Base-by-base conservation (phyloP, 495 filamentous ascomycete genomes). In the Chlorociboria aeruginascens region DNA sequence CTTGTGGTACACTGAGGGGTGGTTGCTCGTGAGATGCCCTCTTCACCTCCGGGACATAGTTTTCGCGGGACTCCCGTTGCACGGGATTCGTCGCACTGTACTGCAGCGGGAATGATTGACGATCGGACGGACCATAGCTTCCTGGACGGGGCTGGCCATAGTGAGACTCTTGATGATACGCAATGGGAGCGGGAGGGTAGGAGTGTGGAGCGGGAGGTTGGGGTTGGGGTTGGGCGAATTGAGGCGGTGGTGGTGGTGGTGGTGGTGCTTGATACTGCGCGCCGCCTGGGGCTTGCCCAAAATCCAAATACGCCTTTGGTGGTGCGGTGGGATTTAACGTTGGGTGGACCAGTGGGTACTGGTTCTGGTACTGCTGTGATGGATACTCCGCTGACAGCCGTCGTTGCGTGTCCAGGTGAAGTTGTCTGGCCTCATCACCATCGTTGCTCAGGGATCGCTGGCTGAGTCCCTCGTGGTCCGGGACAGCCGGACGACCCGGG, bases 211-310 rank as follows among this genome's bases (percentile, higher is more conserved):
- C 40, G n/a, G 69, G 68, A 10, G 68, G 69, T 25, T 70, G 67
- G 43, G 68, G 69, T 25, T 70, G 67, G 43, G 66, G 69, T 30
- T 68, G 64, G 29, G 69, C 67, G 49, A 67, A 59, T 44, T 74
- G 73, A 32, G 16, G 67, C 33, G 65, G 52, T 13, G 30, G 46
- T 13, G 42, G 67, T 35, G 65, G 52, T 13, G 30, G 67, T 35
- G 65, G 52, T 13, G 30, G 46, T 13, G 42, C 33, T 11, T 43
- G 40, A 34, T 45, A 35, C 32, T 47, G 48, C 29, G 35, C 20
- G 13, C 40, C 20, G 13, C 40, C 46, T 3, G 9, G n/a, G 14
- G 10, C n/a, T 11, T 1, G 20, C 20, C 37, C 32, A n/a, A 42
- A 42, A 11, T 9, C 16, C 9, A 49, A 39, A 34, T 38, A 31